These are phyloP conservation scores for Oenanthe sinensis DNA, from an alignment of 129 eudicot genomes.

Conservation along the genomic window DNA sequence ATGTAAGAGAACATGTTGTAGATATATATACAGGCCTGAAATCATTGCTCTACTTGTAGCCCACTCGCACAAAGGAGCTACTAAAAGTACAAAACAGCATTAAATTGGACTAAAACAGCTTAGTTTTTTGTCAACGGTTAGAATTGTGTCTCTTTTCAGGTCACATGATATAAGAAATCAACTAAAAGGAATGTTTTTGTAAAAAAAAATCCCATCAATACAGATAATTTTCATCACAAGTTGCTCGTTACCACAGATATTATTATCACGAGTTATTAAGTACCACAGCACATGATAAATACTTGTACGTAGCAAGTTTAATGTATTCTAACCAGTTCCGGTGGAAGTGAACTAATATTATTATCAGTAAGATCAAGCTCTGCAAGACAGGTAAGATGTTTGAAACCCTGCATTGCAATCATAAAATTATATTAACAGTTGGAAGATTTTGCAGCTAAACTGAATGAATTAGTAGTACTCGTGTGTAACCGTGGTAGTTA, in stretches of 20 bases:
- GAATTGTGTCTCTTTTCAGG: background rate
- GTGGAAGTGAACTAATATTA: constrained; percentile 67
- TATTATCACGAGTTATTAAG: background rate
- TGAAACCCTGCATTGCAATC: constrained; percentile 51
- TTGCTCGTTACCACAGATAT: background rate
- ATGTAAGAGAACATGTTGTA: background rate
- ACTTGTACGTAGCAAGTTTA: background rate
- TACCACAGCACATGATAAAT: background rate
- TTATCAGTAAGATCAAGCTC: constrained; percentile 88
- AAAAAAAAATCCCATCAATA: background rate
- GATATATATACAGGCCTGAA: background rate
- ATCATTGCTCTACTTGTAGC: background rate
- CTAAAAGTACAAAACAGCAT: background rate
- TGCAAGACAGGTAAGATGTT: constrained; percentile 55
- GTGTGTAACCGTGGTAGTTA: background rate
- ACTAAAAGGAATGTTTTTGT: background rate
- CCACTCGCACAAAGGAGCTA: background rate
- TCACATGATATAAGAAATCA: background rate
- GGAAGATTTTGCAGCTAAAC: background rate
- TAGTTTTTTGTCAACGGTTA: background rate
- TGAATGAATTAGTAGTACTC: background rate
- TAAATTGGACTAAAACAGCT: background rate
- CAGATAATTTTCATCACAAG: background rate
- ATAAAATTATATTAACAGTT: background rate
- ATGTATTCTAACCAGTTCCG: constrained; percentile 61